A percentile compares a stretch with the other conserved stretches of the same genome.
Evolutionary conservation across 805 yeast species (phyloP).

Genomic region (Metschnikowia anglica): DNA sequence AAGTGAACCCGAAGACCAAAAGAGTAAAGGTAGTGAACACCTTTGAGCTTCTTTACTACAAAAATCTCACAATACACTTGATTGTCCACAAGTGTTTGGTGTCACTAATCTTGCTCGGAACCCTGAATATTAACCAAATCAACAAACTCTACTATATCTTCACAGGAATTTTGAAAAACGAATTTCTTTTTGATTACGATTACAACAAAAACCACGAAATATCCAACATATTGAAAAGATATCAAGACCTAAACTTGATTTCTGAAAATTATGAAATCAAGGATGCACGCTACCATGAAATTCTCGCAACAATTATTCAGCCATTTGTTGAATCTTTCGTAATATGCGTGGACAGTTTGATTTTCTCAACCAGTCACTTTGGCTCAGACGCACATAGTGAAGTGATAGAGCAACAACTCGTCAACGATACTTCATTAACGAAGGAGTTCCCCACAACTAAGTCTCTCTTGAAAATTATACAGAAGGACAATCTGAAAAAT

Average conservation of each 20-base stretch:
- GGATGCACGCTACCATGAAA: slow-evolving; percentile 25
- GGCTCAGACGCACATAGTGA: slow-evolving; percentile 9
- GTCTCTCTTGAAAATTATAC: slow-evolving; percentile 18
- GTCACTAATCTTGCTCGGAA: slow-evolving; percentile 43
- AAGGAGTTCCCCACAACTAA: slow-evolving; percentile 23
- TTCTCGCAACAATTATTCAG: slow-evolving; percentile 30
- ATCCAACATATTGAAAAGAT: slow-evolving; percentile 26
- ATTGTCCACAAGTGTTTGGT: slow-evolving; percentile 52
- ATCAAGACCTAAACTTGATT: slow-evolving; percentile 18
- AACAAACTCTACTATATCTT: slow-evolving; percentile 33
- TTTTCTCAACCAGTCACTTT: slow-evolving; percentile 11
- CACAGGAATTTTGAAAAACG: slow-evolving; percentile 41
- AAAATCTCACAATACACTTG: slow-evolving; percentile 56
- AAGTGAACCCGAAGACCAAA: slow-evolving; percentile 16
- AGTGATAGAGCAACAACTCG: slow-evolving; percentile 25
- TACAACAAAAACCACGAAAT: slow-evolving; percentile 31
- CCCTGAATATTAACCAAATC: slow-evolving; percentile 20
- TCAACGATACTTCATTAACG: slow-evolving; percentile 25
- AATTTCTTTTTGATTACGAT: slow-evolving; percentile 44
- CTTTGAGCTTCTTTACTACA: slow-evolving; percentile 56
- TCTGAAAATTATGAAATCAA: slow-evolving; percentile 21
- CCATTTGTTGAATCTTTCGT: slow-evolving; percentile 38
- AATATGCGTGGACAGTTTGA: slow-evolving; percentile 28
- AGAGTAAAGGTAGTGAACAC: slow-evolving; percentile 41
- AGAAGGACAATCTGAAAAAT: slow-evolving; percentile 18